Evolutionary conservation across 73 alveolate genomes (phyloP), one percentile per base, ranked within the genome.

Genomic region (Paramecium sexaurelia): DNA sequence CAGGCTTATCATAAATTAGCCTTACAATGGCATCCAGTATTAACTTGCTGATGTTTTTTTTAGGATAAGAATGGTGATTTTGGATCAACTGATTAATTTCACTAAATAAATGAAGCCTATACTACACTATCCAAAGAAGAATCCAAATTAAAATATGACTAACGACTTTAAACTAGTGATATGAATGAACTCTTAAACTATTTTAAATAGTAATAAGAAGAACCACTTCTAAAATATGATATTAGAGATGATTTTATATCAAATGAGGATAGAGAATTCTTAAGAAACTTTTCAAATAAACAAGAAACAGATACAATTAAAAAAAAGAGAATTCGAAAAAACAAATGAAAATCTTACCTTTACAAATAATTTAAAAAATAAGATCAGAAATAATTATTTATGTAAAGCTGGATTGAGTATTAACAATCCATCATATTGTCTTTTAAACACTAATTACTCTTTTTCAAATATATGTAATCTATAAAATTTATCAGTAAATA

Each of bases 1-100:
- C 91, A 96, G 85, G 98, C 98, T 24, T 98, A 97, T 92, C 97
- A 97, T 69, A 94, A 95, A 93, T 92, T 96, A 35, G 99, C 99
- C 2, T 93, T 96, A 47, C 73, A 95, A 91, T 98, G 95, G 92
- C 99, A 98, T 55, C 99, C 99, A 22, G 99, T 51, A 51, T 51
- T 51, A 51, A 51, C 0, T 51, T 51, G 29, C 29, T 51, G 29
- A 51, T 51, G 67, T 51, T 20, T 51, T n/a, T n/a, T 51, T 51
- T 51, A 51, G 67, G 67, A 51, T 51, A 51, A 51, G 67, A 51
- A 51, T 51, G 5, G 67, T 51, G 67, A 51, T 0, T 51, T 51
- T 51, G 67, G 67, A 1, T 26, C 67, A 51, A 17, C 33, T 4
- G 33, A 51, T 51, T 51, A 51, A 51, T 51, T 51, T 51, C 1